These are phyloP conservation scores for Xanthoconium separans DNA, from an alignment of 1,284 basidiomycete species.

Conservation along the genomic window DNA sequence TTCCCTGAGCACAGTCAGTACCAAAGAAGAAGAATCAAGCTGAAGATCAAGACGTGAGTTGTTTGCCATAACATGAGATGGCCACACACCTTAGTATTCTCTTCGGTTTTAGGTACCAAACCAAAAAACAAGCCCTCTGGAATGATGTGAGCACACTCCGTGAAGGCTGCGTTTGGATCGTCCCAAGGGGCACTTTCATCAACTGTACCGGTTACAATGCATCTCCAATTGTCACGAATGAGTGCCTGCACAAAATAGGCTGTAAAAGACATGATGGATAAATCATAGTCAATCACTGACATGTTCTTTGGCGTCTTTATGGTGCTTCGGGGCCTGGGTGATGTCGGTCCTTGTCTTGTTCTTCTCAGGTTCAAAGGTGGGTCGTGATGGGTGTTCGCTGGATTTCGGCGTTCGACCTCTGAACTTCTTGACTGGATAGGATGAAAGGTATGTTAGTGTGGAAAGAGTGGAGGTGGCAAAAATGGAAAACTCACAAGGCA, in stretches of 20 bases:
- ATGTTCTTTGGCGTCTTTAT: too few relatives aligned
- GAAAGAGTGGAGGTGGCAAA: neutral
- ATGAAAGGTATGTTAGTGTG: neutral
- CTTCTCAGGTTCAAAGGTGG: neutral
- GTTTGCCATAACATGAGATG: neutral
- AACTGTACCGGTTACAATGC: neutral
- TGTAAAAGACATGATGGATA: neutral
- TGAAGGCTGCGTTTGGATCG: neutral
- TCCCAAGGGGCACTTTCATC: neutral
- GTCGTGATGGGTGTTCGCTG: neutral
- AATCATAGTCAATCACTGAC: neutral
- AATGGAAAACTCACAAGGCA: constrained; percentile 2
- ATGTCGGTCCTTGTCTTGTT: neutral
- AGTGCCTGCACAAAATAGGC: neutral
- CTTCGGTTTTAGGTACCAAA: neutral
- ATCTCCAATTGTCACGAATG: too few relatives aligned
- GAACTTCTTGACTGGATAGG: constrained; percentile 2
- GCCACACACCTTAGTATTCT: neutral
- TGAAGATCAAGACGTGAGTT: neutral
- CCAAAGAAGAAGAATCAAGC: neutral
- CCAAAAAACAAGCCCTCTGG: neutral
- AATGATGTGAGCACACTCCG: neutral
- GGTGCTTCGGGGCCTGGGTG: too few relatives aligned
- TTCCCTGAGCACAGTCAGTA: neutral
- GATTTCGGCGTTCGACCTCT: neutral